Percentiles rank a stretch among this genome's conserved stretches.
phyloP scores from a whole-genome alignment of 768 basidiomycete species.

The Trichaptum fuscoviolaceum region DNA sequence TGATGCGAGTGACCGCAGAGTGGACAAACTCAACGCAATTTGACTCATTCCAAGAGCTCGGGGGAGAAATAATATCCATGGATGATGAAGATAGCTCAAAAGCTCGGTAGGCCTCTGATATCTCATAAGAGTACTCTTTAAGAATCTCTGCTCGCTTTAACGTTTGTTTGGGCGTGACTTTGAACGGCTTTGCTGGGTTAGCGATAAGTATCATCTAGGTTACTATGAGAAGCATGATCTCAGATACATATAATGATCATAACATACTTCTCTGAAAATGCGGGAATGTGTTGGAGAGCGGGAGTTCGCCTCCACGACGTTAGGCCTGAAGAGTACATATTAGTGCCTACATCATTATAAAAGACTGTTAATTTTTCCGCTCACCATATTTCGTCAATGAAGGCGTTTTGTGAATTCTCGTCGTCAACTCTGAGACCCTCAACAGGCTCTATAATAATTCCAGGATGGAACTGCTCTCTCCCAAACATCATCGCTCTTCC shows the following conservation, averaged over 20 bases:
- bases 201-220: conserved; percentile 24
- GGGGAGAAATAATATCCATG: background rate
- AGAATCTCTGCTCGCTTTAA: conserved; percentile 32
- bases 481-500: conserved; percentile 16
- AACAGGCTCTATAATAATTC: conserved; percentile 17
- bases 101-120: background rate
- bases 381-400: conserved; percentile 3
- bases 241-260: background rate
- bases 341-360: background rate
- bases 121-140: conserved; percentile 11
- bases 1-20: conserved; percentile 26
- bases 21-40: conserved; percentile 26
- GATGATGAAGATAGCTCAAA: background rate
- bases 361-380: background rate
- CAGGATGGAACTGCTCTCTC: conserved; percentile 13
- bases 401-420: background rate
- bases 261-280: conserved; percentile 12
- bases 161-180: conserved; percentile 37
- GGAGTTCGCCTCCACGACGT: conserved; percentile 9
- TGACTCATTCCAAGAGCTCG: conserved; percentile 17
- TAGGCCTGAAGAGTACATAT: conserved; percentile 16
- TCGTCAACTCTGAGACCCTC: background rate
- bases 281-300: conserved; percentile 12
- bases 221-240: background rate
- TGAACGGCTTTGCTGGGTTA: conserved; percentile 35